Base-by-base conservation (phyloP, 148 eudicot genomes). In the Cornus florida region DNA sequence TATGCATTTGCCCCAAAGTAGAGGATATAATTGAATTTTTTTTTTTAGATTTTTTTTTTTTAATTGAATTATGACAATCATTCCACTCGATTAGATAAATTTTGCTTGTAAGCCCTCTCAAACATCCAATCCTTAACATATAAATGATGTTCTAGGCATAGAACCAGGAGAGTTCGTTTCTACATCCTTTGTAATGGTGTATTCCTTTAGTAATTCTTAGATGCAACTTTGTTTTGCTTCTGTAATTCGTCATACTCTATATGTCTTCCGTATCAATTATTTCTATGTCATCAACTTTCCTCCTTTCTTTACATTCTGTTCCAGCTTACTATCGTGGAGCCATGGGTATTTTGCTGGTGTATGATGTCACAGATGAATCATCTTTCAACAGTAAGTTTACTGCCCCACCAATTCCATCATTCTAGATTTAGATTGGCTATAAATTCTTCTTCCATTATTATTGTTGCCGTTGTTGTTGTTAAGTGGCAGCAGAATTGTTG, bases 321-420 rank as follows among this genome's bases (percentile, higher is more conserved):
- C 71, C 80, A 78, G 84, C 85, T 79, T 85, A 85, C 77, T 85
- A 85, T 71, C 79, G 82, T 39, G 87, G 87, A 75, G 87, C 87
- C 48, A 85, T 82, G 82, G 84, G 84, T 23, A 85, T 85, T 70
- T 75, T 85, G 82, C 70, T 85, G 82, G 82, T 82, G 32, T 81
- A 85, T 35, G 84, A 85, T 78, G 87, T 81, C 19, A 81, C 87
- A 1, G 82, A 81, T 69, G 84, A 81, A 74, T 81, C 85, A 53
- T 82, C 84, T 28, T 78, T 82, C 43, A 82, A 78, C 76, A 84
- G 83, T 84, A 79, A 83, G 81, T 19, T 7, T 76, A 65, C n/a
- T 67, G 20, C 8, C 70, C 75, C 68, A 20, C 16, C 60, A 9
- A 17, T 43, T 46, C 35, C 22, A 23, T 22, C 24, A 35, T n/a